Evolutionary conservation across 2,329 filamentous ascomycete species (phyloP), one percentile per base, ranked within the genome.

Genomic region (Raffaelea albimanens): DNA sequence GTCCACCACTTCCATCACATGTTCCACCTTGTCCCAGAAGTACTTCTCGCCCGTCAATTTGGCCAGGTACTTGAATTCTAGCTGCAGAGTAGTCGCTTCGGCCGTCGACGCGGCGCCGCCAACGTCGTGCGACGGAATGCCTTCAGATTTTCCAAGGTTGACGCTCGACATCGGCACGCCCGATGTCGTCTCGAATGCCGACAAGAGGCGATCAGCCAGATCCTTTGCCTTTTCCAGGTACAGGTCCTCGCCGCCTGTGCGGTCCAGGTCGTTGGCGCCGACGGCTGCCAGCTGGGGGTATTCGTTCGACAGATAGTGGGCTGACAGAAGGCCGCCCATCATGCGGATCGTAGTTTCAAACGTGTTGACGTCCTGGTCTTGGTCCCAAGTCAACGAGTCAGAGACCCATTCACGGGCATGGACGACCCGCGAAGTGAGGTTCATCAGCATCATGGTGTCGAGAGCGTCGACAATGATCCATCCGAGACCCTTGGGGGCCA

Each of bases 281-380:
- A 89, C 71, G 0, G 87, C 82, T 13, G 89, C 89, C 55, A 95
- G 72, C n/a, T 84, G 67, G 0, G 89, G 88, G 56, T 83, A 91
- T 47, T 79, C 76, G 21, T 80, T 93, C 20, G 89, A 91, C n/a
- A 98, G 74, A 64, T 97, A 97, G 63, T 98, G 89, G 10, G 93
- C 93, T 2, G 90, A 90, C 31, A 98, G 73, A 39, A 98, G 72
- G 11, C 93, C 93, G 16, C 93, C 93, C 44, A 98, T 72, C 90
- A 97, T 97, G 45, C 93, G 85, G 58, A 97, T 97, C 0, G 91
- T 97, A 8, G 91, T 97, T 69, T 98, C 93, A 58, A 97, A 98
- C 0, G 89, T 96, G 64, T 89, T 97, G 48, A 98, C 91, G 62
- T 96, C 88, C 63, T 96, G 89, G 58, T 96, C 76, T 64, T 95